Evolutionary conservation across 1,284 basidiomycete species (phyloP), one percentile per base, ranked within the genome.

Genomic region (Neotropicomus parvogracilis): DNA sequence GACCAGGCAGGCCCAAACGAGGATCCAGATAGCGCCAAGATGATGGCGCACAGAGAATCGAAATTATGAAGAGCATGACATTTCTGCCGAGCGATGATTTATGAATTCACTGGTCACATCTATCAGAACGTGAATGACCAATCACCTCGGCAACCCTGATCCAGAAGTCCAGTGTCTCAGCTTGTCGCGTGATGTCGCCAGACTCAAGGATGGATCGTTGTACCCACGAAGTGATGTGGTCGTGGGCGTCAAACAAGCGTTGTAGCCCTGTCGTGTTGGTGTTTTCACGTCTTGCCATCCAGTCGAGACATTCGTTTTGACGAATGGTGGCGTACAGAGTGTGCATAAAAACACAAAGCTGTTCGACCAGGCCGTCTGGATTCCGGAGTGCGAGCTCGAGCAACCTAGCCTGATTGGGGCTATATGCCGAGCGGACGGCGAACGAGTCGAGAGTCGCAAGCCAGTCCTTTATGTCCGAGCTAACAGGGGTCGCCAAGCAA

Each of bases 111-210:
- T 17, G 16, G 35, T 40, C 44, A 17, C 32, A n/a, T n/a, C 19
- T 27, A 20, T 62, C 78, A 54, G 34, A 29, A 41, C 16, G 26
- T 29, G 35, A 20, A 38, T 27, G 32, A 31, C 35, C 37, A 36
- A 33, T 54, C 52, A 86, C 86, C 77, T 88, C 84, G 10, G 85
- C 82, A 28, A 87, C 80, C 57, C 79, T 83, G 54, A 88, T 81
- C 85, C 85, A 88, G 59, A 81, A 77, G 49, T 85, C 81, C 29
- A 87, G 68, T n/a, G 73, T 75, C 44, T 80, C 75, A 6, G 80
- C 75, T 36, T 84, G 71, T 58, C 73, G 78, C 12, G 70, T 70
- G 44, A 81, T 62, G 3, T 66, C 68, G 10, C 81, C 77, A 44
- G 72, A 68, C 44, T 65, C 73, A 29, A 88, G 62, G 29, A 86